phyloP scores from a whole-genome alignment of 1,139 yeast genomes.

The Yamadazyma dendronema region DNA sequence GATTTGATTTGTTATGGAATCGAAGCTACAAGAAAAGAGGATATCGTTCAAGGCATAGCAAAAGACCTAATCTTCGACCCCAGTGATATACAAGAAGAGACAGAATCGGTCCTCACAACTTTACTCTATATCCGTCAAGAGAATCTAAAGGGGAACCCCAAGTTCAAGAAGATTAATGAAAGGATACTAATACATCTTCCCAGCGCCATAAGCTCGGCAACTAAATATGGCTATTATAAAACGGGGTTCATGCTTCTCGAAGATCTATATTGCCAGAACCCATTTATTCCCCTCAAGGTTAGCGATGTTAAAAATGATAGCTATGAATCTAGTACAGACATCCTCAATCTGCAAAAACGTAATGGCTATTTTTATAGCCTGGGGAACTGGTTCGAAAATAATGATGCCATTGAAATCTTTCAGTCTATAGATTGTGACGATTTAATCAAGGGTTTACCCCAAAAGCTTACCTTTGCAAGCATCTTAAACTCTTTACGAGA shows the following conservation, averaged over 20 bases:
- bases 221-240: constrained; percentile 32
- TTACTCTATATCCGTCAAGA: constrained; percentile 33
- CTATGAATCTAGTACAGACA: no score
- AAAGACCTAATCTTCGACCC: no score
- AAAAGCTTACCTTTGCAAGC: constrained; percentile 49
- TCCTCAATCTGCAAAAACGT: background rate
- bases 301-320: no score
- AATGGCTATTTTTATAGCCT: background rate
- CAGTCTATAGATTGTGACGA: constrained; percentile 58
- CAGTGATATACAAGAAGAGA: background rate
- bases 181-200: no score
- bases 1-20: background rate
- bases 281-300: no score
- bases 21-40: background rate
- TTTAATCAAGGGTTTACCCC: constrained; percentile 60
- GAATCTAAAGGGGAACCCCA: constrained; percentile 26
- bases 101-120: background rate
- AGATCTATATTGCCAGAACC: constrained; percentile 35
- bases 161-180: constrained; percentile 25
- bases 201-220: constrained; percentile 21
- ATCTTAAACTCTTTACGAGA: constrained; percentile 45
- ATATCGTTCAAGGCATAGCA: background rate
- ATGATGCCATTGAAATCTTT: constrained; percentile 39
- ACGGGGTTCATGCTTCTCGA: constrained; percentile 59
- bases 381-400: constrained; percentile 14